Percentiles rank a stretch among this genome's conserved stretches.
Conservation (phyloP, 2,329 filamentous ascomycete species). For the Claviceps sp. region DNA sequence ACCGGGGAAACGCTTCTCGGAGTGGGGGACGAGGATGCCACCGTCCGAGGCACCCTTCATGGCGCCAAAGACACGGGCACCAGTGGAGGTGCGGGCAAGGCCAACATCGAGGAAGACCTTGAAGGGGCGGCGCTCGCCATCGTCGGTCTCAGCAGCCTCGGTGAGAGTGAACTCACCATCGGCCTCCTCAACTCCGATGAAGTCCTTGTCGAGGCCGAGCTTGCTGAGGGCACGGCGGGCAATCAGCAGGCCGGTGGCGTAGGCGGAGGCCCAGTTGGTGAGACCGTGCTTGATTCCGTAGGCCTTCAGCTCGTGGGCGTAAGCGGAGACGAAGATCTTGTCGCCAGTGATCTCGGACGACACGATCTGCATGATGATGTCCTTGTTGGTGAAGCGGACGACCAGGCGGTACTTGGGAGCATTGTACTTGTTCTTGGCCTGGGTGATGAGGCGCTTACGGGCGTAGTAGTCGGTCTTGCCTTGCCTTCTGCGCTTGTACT, state of each 20-base stretch:
- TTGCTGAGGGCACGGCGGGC: slow-evolving; percentile 95
- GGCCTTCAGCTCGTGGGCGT: slow-evolving; percentile 93
- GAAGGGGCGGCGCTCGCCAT: slow-evolving; percentile 94
- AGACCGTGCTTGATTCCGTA: slow-evolving; percentile 98
- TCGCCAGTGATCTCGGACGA: slow-evolving; percentile 92
- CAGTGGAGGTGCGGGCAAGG: slow-evolving; percentile 92
- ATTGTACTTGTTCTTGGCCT: slow-evolving; percentile 99
- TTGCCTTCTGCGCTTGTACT: slow-evolving; percentile 93
- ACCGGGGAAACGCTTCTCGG: slow-evolving; percentile 98
- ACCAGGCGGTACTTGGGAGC: slow-evolving; percentile 99
- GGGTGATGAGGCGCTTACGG: slow-evolving; percentile 97
- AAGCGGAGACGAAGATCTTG: slow-evolving; percentile 88
- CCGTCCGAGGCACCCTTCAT: slow-evolving; percentile 99
- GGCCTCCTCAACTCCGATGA: slow-evolving; percentile 91
- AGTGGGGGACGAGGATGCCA: slow-evolving; percentile 94
- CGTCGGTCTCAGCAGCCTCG: slow-evolving; percentile 82
- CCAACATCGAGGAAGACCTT: slow-evolving; percentile 98
- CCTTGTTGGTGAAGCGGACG: slow-evolving; percentile 98
- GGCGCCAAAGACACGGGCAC: slow-evolving; percentile 96
- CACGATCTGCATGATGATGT: slow-evolving; percentile 97
- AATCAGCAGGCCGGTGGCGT: slow-evolving; percentile 90
- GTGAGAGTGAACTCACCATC: slow-evolving; percentile 94
- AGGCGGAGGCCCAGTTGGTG: slow-evolving; percentile 98
- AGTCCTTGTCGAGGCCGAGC: slow-evolving; percentile 87
- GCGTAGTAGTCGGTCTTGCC: slow-evolving; percentile 99